These are phyloP conservation scores for Trichophyton benhamiae DNA, from an alignment of 2,329 filamentous ascomycete genomes.

Conservation along the genomic window DNA sequence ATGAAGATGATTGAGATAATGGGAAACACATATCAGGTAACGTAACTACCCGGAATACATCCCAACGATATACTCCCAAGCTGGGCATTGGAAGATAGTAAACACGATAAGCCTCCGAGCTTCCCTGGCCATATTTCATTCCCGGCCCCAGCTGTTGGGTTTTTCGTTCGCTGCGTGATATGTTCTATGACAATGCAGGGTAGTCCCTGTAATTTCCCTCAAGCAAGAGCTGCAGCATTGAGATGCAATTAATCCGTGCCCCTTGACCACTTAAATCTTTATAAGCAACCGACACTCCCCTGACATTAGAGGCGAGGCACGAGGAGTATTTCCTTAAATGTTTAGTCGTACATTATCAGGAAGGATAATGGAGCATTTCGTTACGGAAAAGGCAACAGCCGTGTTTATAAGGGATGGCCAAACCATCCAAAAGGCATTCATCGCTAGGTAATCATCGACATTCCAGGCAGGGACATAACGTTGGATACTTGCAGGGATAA, in stretches of 20 bases:
- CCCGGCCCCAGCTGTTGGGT: background rate
- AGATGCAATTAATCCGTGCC: background rate
- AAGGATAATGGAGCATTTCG: background rate
- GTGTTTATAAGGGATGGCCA: background rate
- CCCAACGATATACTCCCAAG: background rate
- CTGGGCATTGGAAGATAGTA: background rate
- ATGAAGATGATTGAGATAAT: slow-evolving; percentile 23
- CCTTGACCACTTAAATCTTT: background rate
- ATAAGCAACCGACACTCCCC: background rate
- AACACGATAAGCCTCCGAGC: background rate
- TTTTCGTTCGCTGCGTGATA: no score
- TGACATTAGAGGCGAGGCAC: background rate
- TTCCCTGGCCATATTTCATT: background rate
- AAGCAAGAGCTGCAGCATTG: background rate
- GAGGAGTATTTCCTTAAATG: background rate
- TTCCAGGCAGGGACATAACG: background rate
- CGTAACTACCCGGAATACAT: background rate
- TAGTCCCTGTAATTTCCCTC: background rate
- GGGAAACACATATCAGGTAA: background rate
- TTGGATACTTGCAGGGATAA: background rate
- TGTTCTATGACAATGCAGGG: background rate
- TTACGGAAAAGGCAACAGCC: background rate
- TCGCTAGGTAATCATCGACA: background rate
- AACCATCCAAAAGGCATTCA: background rate
- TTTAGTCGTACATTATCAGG: background rate